phyloP scores from a whole-genome alignment of 2,329 filamentous ascomycete genomes.

The Teratosphaeria zuluensis region DNA sequence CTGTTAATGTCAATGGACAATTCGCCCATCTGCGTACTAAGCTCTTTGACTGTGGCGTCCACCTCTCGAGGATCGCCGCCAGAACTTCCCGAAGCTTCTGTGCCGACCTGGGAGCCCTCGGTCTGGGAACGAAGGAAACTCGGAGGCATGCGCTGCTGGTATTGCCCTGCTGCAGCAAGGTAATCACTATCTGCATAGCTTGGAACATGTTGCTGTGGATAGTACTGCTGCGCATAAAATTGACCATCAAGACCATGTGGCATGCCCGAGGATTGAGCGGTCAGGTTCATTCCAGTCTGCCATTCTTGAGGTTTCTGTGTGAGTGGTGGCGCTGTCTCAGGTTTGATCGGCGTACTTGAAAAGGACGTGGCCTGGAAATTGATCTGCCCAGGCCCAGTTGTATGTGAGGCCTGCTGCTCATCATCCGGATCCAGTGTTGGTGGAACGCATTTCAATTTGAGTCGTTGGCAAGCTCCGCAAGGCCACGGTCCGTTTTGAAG shows the following conservation, averaged over 20 bases:
- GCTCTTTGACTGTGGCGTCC: slow-evolving; percentile 20
- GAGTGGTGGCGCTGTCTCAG: neutral
- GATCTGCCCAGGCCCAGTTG: slow-evolving; percentile 18
- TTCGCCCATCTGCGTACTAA: slow-evolving; percentile 61
- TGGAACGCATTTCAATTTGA: slow-evolving; percentile 88
- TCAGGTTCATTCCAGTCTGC: neutral
- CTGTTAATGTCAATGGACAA: slow-evolving; percentile 81
- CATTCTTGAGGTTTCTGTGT: neutral
- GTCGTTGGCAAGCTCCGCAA: slow-evolving; percentile 81
- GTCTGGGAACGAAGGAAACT: slow-evolving; percentile 12
- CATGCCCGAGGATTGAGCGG: neutral
- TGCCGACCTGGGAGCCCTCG: slow-evolving; percentile 2
- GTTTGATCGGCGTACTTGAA: neutral
- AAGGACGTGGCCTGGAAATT: slow-evolving; percentile 15
- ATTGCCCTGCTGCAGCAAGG: slow-evolving; percentile 8
- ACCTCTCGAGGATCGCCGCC: slow-evolving; percentile 24
- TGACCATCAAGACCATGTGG: neutral
- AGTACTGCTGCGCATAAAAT: slow-evolving; percentile 6
- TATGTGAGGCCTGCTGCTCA: slow-evolving; percentile 25
- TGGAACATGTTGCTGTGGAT: slow-evolving; percentile 2
- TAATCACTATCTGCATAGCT: slow-evolving; percentile 9
- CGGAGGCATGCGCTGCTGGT: slow-evolving; percentile 10
- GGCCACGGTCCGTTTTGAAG: slow-evolving; percentile 91
- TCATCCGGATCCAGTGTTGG: slow-evolving; percentile 72
- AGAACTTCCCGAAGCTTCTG: slow-evolving; percentile 17